Base-by-base conservation (phyloP, 345 rosid species). In the Chamaenerion angustifolium region DNA sequence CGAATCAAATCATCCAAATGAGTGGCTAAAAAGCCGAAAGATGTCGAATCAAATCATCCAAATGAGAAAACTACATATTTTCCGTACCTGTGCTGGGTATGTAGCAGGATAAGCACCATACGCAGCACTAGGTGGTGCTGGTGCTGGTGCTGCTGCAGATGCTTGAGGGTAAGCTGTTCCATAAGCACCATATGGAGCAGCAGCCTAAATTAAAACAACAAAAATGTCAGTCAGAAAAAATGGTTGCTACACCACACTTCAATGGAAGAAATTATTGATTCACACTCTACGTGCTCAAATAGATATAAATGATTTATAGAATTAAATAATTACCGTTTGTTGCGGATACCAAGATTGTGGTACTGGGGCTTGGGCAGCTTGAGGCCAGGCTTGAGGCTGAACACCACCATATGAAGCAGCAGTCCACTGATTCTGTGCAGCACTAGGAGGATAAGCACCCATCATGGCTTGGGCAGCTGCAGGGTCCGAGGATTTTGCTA, bases 371-470 rank as follows among this genome's bases (percentile, higher is more conserved):
- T 77, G 88, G 3, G 87, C 73, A 49, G 61, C 60, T 11, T 72
- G 76, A 5, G 95, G 97, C 97, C 97, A 93, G 64, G 82, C 61
- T 71, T 88, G 97, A 55, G 98, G 79, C 60, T 82, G 96, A 43
- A 64, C 66, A 51, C 76, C 85, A 59, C 85, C 37, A 31, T 31
- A 31, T 31, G 37, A 88, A 54, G 83, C 74, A 67, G 90, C 81
- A 11, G 88, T 49, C 96, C 95, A 93, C 49, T 80, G 95, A 60
- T 77, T 66, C 55, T 77, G 97, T 11, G 81, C 61, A 58, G 58
- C 78, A 31, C 37, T 31, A 31, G 37, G 37, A 43, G 94, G 86
- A 68, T 90, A 90, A 40, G 80, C 74, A 71, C 80, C 81, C 66
- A 81, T 71, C 64, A 71, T 56, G 48, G 85, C 66, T 57, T 80